phyloP scores from a whole-genome alignment of 176 grass and related monocot genomes.

The Calamus simplicifolius region DNA sequence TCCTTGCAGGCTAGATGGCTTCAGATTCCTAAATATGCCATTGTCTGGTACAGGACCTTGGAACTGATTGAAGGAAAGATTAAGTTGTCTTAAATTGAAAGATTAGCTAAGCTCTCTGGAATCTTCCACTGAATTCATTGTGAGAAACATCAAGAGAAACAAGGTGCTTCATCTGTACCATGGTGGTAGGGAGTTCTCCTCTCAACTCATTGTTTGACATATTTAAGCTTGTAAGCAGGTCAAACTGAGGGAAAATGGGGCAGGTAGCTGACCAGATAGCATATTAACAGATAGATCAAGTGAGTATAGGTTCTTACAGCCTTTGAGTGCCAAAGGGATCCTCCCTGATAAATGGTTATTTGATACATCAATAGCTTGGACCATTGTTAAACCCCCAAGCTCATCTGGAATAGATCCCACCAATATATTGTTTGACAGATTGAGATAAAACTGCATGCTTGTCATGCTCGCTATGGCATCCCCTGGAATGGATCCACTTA shows the following conservation, averaged over 20 bases:
- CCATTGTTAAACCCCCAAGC: constrained; percentile 60
- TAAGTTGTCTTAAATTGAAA: constrained; percentile 43
- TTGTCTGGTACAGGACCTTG: constrained; percentile 41
- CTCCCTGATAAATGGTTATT: constrained; percentile 63
- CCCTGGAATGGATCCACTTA: constrained; percentile 46
- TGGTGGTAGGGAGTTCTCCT: constrained; percentile 43
- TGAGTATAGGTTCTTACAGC: constrained; percentile 63
- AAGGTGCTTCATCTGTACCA: constrained; percentile 36
- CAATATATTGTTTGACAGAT: constrained; percentile 58
- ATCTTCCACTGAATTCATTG: constrained; percentile 59
- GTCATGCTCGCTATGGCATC: constrained; percentile 35
- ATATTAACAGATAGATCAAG: constrained; percentile 64
- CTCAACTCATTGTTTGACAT: constrained; percentile 56
- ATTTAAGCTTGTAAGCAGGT: constrained; percentile 61
- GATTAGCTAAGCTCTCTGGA: constrained; percentile 44
- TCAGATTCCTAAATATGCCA: constrained; percentile 59
- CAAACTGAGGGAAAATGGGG: constrained; percentile 52
- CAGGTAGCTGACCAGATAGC: constrained; percentile 37
- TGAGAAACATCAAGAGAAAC: constrained; percentile 53
- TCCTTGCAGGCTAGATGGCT: constrained; percentile 42
- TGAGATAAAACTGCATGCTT: constrained; percentile 51
- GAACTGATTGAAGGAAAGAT: constrained; percentile 65
- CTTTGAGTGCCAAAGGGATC: constrained; percentile 47
- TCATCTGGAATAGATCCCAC: constrained; percentile 41
- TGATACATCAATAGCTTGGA: constrained; percentile 65